Evolutionary conservation across 2,329 filamentous ascomycete genomes (phyloP).

Genomic region (Pestalotiopsis sp.): DNA sequence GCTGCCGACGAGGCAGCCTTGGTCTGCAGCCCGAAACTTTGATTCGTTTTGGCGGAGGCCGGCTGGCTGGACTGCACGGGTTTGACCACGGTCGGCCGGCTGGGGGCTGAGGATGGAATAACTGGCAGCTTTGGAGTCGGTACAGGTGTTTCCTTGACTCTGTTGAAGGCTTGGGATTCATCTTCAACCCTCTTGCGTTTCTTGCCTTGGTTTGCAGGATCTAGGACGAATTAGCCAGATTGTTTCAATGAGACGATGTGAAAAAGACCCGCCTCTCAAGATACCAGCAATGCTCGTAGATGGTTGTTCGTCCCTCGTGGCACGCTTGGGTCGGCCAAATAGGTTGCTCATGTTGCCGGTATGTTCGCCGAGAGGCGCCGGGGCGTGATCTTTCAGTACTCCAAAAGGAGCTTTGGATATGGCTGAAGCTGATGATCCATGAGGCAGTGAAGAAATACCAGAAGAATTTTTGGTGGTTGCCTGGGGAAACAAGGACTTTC

Average conservation of each 20-base stretch:
- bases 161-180: not conserved
- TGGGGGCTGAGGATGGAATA: not conserved
- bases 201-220: not conserved
- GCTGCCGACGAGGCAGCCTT: no score
- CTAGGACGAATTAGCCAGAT: not conserved
- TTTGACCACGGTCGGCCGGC: not conserved
- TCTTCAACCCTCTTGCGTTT: slow-evolving; percentile 3
- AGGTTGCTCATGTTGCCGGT: not conserved
- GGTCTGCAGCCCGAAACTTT: no score
- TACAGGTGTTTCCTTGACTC: not conserved
- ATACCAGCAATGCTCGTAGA: slow-evolving; percentile 1
- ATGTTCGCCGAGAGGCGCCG: not conserved
- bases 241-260: not conserved
- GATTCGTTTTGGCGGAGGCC: not conserved
- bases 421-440: not conserved
- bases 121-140: not conserved
- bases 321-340: not conserved
- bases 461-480: not conserved
- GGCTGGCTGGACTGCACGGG: not conserved
- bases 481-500: not conserved
- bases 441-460: not conserved
- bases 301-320: not conserved
- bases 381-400: not conserved
- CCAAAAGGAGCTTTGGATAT: not conserved
- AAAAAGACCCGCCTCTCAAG: not conserved